Conservation (phyloP, 164 flowering plant genomes). For the Vitis cinerea region DNA sequence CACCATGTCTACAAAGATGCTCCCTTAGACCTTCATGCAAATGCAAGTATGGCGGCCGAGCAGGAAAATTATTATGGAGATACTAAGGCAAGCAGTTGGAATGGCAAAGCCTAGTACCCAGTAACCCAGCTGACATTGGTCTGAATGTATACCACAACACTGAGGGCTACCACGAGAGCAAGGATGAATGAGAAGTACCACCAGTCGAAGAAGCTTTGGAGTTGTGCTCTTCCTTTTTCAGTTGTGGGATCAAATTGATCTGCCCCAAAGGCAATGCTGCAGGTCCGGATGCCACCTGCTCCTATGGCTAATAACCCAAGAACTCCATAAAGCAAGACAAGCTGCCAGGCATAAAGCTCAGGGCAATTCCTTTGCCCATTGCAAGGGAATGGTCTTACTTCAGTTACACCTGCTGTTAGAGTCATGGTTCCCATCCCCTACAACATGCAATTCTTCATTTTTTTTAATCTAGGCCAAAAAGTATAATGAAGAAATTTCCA, state of each 20-base stretch:
- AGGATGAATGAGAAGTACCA: constrained; percentile 65
- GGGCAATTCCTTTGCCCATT: constrained; percentile 12
- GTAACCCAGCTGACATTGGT: constrained; percentile 47
- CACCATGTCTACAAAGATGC: constrained; percentile 40
- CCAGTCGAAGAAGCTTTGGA: constrained; percentile 68
- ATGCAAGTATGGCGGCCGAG: constrained; percentile 45
- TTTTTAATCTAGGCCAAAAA: neutral
- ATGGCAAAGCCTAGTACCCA: constrained; percentile 45
- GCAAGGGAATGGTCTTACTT: constrained; percentile 43
- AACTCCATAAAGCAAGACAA: constrained; percentile 30
- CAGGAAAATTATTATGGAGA: constrained; percentile 45
- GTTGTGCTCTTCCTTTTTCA: constrained; percentile 37
- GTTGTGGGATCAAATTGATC: constrained; percentile 67
- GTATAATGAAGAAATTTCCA: too few relatives aligned
- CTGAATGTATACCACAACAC: constrained; percentile 55
- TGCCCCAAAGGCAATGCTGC: constrained; percentile 75
- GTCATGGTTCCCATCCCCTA: constrained; percentile 45
- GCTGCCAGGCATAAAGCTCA: constrained; percentile 42
- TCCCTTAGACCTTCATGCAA: constrained; percentile 45
- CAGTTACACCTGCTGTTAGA: constrained; percentile 36
- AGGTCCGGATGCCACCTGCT: constrained; percentile 63
- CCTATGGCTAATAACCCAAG: constrained; percentile 49
- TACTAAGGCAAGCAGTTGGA: constrained; percentile 44
- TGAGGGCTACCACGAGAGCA: constrained; percentile 53
- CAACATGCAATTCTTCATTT: neutral